phyloP scores from a whole-genome alignment of 495 filamentous ascomycete species.

The Annulohypoxylon maeteangense region DNA sequence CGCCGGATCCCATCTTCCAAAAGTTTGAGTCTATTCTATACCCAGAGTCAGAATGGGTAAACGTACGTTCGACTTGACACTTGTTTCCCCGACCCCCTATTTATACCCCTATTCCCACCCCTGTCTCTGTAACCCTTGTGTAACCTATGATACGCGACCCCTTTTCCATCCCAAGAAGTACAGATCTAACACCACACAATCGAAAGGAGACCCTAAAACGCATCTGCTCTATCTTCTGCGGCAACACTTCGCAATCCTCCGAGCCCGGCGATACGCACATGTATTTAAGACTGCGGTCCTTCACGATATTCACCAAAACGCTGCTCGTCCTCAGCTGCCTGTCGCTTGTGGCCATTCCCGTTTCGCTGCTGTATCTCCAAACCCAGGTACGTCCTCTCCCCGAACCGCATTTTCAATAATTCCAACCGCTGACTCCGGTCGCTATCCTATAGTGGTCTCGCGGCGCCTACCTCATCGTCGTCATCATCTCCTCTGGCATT shows the following conservation, averaged over 20 bases:
- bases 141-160: background rate
- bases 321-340: slow-evolving; percentile 3
- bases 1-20: slow-evolving; percentile 16
- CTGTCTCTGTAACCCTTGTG: background rate
- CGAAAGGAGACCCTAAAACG: slow-evolving; percentile 11
- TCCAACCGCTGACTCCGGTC: background rate
- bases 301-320: background rate
- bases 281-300: slow-evolving; percentile 4
- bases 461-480: slow-evolving; percentile 6
- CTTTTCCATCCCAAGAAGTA: background rate
- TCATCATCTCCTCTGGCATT: background rate
- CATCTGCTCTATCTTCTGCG: slow-evolving; percentile 12
- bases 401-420: background rate
- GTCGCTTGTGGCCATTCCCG: slow-evolving; percentile 7
- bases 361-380: slow-evolving; percentile 10
- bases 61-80: background rate
- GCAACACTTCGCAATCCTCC: background rate
- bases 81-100: background rate
- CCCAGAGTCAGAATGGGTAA: background rate
- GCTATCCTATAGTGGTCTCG: slow-evolving; percentile 2
- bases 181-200: background rate
- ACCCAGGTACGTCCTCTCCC: background rate
- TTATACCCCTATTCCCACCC: background rate
- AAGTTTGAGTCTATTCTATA: slow-evolving; percentile 20
- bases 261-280: slow-evolving; percentile 1